Base-by-base conservation (phyloP, 352 stramenopile species). In the Phytophthora rubi region DNA sequence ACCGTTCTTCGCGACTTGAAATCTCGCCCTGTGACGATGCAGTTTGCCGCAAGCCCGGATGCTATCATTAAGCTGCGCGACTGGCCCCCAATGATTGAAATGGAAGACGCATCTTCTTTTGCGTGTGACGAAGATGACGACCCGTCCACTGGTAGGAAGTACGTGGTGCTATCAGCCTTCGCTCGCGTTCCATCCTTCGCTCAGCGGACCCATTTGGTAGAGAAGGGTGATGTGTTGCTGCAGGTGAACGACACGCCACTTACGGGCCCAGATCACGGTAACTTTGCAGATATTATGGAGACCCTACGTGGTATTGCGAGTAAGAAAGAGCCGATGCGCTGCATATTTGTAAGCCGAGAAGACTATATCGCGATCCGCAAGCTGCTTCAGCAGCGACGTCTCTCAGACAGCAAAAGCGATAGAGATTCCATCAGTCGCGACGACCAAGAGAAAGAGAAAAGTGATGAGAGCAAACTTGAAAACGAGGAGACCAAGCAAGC, bases 51-150 rank as follows among this genome's bases (percentile, higher is more conserved):
- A 4, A 96, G 84, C 61, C 88, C 88, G 0, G 88, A 96, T 59
- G 76, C 81, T 9, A 85, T 96, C 52, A 82, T 96, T 49, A 92
- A 83, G 62, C 63, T 96, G 35, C 83, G 81, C 0, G 77, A 91
- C 18, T 96, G 88, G 88, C 88, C 88, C n/a, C 88, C 88, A 23
- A 91, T 94, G 82, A 76, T 96, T 21, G 85, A 93, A 58, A 67
- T 90, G 49, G 88, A 95, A 62, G 78, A 77, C 16, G 82, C 68
- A 7, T 75, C 68, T 10, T 76, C 74, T 1, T 76, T 79, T 37
- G 60, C 66, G 3, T 71, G 89, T 33, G 83, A 91, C 59, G 86
- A 92, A 49, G 71, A 79, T 15, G 71, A 78, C 10, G 35, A 42
- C 35, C 56, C 53, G 4, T 79, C 76, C 1, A 83, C 88, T 51